Evolutionary conservation across 2,329 filamentous ascomycete species (phyloP).

Genomic region (Phaeosphaeriaceae sp.): DNA sequence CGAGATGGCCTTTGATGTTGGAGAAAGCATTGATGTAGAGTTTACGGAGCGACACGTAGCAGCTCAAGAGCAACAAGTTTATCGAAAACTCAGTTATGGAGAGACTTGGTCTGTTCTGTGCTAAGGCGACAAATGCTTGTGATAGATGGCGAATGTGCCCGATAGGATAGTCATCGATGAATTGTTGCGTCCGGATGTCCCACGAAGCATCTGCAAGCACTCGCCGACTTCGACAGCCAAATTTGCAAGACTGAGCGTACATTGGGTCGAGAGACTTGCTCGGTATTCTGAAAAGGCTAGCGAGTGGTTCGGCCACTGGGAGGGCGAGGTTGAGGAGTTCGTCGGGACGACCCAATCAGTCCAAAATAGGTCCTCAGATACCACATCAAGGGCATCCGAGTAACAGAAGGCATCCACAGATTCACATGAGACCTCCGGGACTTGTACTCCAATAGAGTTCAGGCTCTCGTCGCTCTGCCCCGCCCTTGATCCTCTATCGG

Average conservation of each 20-base stretch:
- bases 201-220: conserved; percentile 1
- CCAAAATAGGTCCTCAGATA: neutral
- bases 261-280: neutral
- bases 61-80: neutral
- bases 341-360: neutral
- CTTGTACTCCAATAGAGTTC: neutral
- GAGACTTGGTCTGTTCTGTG: neutral
- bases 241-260: neutral
- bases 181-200: neutral
- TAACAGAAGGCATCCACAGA: neutral
- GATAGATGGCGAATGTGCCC: neutral
- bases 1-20: neutral
- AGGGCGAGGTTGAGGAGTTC: neutral
- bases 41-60: neutral
- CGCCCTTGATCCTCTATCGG: no score
- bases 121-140: neutral
- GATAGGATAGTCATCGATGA: conserved; percentile 1
- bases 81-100: neutral
- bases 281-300: neutral
- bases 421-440: neutral
- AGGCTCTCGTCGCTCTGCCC: neutral
- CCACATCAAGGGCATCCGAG: neutral
- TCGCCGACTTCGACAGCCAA: conserved; percentile 1
- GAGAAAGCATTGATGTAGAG: neutral
- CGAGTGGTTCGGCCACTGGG: neutral